Conservation (phyloP, 352 stramenopile species). For the Peronospora destructor region DNA sequence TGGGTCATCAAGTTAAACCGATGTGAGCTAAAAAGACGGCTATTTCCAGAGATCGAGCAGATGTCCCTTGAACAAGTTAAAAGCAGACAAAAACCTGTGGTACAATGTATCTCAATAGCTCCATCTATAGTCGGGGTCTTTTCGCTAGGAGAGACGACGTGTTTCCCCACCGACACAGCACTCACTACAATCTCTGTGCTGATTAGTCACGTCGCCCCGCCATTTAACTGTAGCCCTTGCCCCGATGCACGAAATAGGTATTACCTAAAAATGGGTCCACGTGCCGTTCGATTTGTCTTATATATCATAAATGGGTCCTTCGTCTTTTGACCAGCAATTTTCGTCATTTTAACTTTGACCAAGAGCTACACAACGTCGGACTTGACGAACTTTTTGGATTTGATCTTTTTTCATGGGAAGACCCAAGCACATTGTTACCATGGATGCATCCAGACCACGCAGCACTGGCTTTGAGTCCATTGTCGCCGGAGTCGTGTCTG, state of each 20-base stretch:
- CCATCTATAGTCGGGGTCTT: too few species aligned
- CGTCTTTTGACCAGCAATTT: background rate
- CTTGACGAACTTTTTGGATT: constrained; percentile 8
- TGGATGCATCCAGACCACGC: constrained; percentile 1
- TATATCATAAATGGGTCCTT: background rate
- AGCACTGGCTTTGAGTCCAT: constrained; percentile 53
- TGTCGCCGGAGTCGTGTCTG: constrained; percentile 64
- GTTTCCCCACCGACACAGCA: background rate
- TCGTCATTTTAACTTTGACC: constrained; percentile 21
- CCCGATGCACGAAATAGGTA: background rate
- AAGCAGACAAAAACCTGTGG: too few species aligned
- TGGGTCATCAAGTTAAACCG: too few species aligned
- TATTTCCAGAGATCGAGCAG: background rate
- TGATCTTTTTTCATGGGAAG: constrained; percentile 14
- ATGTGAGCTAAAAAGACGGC: too few species aligned
- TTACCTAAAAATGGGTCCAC: background rate
- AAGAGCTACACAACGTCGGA: constrained; percentile 4
- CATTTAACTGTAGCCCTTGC: constrained; percentile 15
- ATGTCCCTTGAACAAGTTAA: background rate
- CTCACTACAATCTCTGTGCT: background rate
- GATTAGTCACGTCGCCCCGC: constrained; percentile 11
- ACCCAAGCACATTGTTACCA: constrained; percentile 6
- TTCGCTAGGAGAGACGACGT: constrained; percentile 19
- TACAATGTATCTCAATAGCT: too few species aligned
- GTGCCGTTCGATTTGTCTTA: background rate